phyloP scores from a whole-genome alignment of 345 rosid genomes.

The Lumnitzera racemosa region DNA sequence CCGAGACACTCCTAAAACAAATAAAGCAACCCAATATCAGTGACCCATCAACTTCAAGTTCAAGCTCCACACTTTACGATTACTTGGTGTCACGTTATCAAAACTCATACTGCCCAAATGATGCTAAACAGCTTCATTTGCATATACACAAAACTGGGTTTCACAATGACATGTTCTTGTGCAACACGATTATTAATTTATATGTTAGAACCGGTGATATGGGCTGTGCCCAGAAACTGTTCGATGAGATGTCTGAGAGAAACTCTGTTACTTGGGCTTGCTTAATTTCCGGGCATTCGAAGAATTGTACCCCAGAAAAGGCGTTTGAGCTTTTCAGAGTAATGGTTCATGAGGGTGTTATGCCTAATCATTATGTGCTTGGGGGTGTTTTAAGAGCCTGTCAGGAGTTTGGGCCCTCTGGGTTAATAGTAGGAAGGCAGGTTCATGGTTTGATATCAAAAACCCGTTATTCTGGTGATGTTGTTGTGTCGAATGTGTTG shows the following conservation, averaged over 20 bases:
- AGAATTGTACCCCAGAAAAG: constrained; percentile 41
- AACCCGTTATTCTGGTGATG: constrained; percentile 42
- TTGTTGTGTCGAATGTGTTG: constrained; percentile 55
- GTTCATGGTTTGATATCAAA: constrained; percentile 62
- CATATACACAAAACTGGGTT: constrained; percentile 43
- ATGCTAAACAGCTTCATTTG: constrained; percentile 43
- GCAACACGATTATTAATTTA: constrained; percentile 60
- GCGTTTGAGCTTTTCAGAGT: constrained; percentile 41
- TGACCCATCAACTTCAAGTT: constrained; percentile 1
- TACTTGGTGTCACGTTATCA: constrained; percentile 24
- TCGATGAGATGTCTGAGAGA: constrained; percentile 66
- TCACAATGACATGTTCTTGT: constrained; percentile 40
- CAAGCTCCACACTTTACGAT: constrained; percentile 19
- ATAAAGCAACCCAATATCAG: background rate
- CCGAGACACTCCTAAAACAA: constrained; percentile 7
- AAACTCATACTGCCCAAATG: constrained; percentile 20
- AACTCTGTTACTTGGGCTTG: constrained; percentile 78
- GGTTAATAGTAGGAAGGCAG: constrained; percentile 57
- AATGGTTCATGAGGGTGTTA: constrained; percentile 46
- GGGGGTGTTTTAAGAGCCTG: constrained; percentile 71
- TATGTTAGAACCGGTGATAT: constrained; percentile 38
- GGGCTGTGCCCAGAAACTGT: constrained; percentile 46
- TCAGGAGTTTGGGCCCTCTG: constrained; percentile 37
- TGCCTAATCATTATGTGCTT: constrained; percentile 53
- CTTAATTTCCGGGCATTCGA: constrained; percentile 62